Evolutionary conservation across 148 eudicot species (phyloP), one percentile per base, ranked within the genome.

Genomic region (Amaranthus palmeri): DNA sequence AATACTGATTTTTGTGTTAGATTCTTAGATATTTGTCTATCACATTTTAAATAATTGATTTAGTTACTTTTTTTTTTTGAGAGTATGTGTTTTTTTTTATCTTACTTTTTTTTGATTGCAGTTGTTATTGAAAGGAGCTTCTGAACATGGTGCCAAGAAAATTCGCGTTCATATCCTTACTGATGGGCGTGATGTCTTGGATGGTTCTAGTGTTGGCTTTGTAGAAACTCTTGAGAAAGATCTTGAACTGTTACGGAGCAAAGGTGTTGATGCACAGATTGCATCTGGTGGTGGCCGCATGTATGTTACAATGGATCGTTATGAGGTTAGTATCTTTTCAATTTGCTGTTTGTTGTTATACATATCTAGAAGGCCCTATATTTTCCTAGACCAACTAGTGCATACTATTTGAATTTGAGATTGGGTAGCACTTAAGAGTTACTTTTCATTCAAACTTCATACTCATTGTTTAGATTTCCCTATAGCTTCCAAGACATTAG

Each of bases 201-300:
- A 90, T 86, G 99, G 99, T 65, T 74, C 96, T 61, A 92, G 97
- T 76, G 81, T 92, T 40, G 92, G 92, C 58, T 95, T 92, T 83
- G 88, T 86, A 3, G 97, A 90, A 76, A 87, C 89, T n/a, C 96
- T 95, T 72, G 96, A 96, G 74, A 88, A 85, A 9, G 89, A 89
- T 79, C 87, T 92, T 15, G 77, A 83, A 49, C 67, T 85, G 46
- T 75, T 95, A 48, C 88, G 97, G 42, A 85, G 66, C 49, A 86
- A 87, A 59, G 99, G 99, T 69, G 65, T 95, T 75, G 99, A 95
- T 86, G 97, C 97, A 6, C 81, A 82, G 75, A 66, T 95, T 48
- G 99, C 99, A 76, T 95, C 97, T 64, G 99, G 99, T 79, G 99
- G 97, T 75, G 97, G 99, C 55, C 90, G 96, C 18, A 92, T 95